A percentile compares a stretch with the other conserved stretches of the same genome.
Conservation (phyloP, 164 flowering plant genomes). For the Buxus sempervirens region DNA sequence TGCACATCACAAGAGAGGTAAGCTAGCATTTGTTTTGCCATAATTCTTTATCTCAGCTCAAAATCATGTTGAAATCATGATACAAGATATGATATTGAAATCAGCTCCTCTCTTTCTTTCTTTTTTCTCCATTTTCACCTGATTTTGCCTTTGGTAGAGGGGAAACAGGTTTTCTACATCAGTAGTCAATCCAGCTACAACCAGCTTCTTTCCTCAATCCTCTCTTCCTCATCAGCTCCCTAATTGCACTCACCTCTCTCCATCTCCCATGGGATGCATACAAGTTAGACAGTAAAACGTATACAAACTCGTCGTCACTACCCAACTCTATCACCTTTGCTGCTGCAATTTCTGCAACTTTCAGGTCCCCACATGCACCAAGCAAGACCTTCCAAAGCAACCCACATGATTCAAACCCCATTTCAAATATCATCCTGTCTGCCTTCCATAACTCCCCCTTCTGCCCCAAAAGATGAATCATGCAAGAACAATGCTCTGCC, state of each 20-base stretch:
- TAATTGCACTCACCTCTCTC: slow-evolving; percentile 35
- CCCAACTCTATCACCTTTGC: slow-evolving; percentile 46
- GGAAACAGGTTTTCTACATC: no score
- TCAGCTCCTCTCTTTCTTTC: no score
- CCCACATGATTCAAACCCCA: slow-evolving; percentile 47
- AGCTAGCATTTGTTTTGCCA: no score
- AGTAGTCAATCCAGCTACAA: slow-evolving; percentile 50
- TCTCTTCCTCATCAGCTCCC: slow-evolving; percentile 46
- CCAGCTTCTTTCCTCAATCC: slow-evolving; percentile 59
- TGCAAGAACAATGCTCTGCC: slow-evolving; percentile 51
- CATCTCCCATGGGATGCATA: slow-evolving; percentile 48
- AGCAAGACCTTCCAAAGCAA: slow-evolving; percentile 61
- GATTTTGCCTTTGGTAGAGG: no score
- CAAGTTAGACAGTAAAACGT: slow-evolving; percentile 54
- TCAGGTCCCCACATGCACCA: slow-evolving; percentile 47
- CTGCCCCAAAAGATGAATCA: slow-evolving; percentile 55
- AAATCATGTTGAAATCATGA: no score
- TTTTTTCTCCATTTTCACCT: no score
- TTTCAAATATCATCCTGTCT: slow-evolving; percentile 40
- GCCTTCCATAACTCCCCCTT: slow-evolving; percentile 47
- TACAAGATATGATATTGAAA: no score
- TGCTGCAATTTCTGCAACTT: slow-evolving; percentile 51
- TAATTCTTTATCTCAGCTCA: no score
- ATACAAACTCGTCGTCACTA: slow-evolving; percentile 48
- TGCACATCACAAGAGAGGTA: no score